Conservation (phyloP, 2,329 filamentous ascomycete species). For the Xylaria sp. region DNA sequence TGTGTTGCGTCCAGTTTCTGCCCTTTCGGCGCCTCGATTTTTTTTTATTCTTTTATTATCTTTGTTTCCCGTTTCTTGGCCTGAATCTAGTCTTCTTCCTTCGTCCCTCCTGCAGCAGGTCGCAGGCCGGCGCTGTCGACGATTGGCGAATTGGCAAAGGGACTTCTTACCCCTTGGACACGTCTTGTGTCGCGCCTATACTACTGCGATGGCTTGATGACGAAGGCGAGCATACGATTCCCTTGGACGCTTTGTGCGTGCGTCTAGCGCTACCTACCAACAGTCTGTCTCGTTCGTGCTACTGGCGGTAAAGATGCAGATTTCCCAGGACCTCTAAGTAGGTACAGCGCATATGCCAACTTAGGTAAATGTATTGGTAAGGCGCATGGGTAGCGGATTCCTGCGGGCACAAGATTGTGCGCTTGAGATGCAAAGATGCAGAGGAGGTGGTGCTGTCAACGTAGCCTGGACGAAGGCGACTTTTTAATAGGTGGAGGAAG, state of each 20-base stretch:
- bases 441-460: not conserved
- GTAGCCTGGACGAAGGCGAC: not conserved
- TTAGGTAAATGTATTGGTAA: not conserved
- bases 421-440: not conserved
- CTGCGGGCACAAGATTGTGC: not conserved
- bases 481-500: not conserved
- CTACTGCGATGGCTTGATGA: not conserved
- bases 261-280: not conserved
- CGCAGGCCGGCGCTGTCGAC: not conserved
- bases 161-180: conserved; percentile 1
- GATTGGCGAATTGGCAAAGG: conserved; percentile 6
- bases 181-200: not conserved
- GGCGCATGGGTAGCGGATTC: not conserved
- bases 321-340: not conserved
- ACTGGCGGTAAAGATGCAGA: not conserved
- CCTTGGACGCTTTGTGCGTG: not conserved
- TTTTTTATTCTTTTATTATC: not conserved
- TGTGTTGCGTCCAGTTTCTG: not conserved
- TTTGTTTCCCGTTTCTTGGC: too few relatives aligned
- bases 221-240: not conserved
- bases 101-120: conserved; percentile 1
- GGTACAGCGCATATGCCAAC: not conserved
- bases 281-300: not conserved
- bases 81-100: not conserved
- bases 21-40: not conserved